Conservation (phyloP, 495 filamentous ascomycete genomes). For the Cladorrhinum samala region DNA sequence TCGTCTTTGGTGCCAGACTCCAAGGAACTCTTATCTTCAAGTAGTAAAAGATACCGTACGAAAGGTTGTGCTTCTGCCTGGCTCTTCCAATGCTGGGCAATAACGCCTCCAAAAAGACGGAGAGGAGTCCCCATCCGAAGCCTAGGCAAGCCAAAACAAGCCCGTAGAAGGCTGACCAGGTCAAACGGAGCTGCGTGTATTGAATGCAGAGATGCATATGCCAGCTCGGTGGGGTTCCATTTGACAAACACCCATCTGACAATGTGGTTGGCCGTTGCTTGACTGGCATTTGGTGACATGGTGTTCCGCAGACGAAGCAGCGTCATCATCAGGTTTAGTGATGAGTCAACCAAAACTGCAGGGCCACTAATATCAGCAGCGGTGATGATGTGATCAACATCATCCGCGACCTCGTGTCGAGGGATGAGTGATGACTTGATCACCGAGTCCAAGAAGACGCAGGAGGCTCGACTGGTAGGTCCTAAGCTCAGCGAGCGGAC, state of each 20-base stretch:
- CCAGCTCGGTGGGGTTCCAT: conserved; percentile 58
- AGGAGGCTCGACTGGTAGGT: conserved; percentile 70
- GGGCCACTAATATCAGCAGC: conserved; percentile 78
- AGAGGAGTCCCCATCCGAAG: conserved; percentile 20
- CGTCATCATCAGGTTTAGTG: conserved; percentile 65
- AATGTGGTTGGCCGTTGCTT: conserved; percentile 60
- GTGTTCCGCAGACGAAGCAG: conserved; percentile 52
- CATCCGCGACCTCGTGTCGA: conserved; percentile 55
- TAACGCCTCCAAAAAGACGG: conserved; percentile 33
- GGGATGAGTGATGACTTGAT: conserved; percentile 56
- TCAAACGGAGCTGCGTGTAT: conserved; percentile 37
- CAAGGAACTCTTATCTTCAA: conserved; percentile 19
- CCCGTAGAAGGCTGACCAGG: conserved; percentile 39
- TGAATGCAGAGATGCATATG: conserved; percentile 36
- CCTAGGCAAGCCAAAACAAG: conserved; percentile 34
- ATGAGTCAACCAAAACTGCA: conserved; percentile 68
- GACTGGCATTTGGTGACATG: conserved; percentile 58
- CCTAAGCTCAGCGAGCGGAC: conserved; percentile 63
- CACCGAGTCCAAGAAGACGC: conserved; percentile 64
- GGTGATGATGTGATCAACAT: conserved; percentile 61
- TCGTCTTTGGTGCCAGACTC: neutral
- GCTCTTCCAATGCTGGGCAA: conserved; percentile 29
- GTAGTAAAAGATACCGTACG: conserved; percentile 37
- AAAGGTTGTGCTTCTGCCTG: conserved; percentile 19
- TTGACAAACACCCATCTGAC: conserved; percentile 72